phyloP scores from a whole-genome alignment of 2,329 filamentous ascomycete species.

The Diatrype stigma region DNA sequence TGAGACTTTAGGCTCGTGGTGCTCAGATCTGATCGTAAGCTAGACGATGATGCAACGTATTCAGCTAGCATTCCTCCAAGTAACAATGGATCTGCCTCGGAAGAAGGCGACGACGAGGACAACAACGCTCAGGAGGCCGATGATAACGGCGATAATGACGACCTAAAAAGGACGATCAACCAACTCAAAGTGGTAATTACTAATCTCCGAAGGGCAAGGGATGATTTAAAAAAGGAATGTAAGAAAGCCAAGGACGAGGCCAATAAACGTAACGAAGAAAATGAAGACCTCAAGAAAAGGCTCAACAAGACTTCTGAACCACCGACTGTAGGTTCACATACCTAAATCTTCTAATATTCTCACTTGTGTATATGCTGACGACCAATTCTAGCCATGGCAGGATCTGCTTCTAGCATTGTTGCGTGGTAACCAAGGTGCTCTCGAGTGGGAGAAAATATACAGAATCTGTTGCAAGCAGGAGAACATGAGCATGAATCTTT shows the following conservation, averaged over 20 bases:
- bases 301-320: not conserved
- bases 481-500: slow-evolving; percentile 22
- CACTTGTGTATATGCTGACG: not conserved
- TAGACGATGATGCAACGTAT: not conserved
- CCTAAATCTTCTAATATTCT: too few species aligned
- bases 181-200: too few species aligned
- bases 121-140: too few species aligned
- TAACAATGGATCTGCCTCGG: not conserved
- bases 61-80: not conserved
- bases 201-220: too few species aligned
- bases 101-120: not conserved
- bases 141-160: too few species aligned
- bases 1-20: not conserved
- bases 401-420: slow-evolving; percentile 3
- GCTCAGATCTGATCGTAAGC: not conserved
- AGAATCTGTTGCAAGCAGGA: slow-evolving; percentile 29
- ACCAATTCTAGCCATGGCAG: slow-evolving; percentile 9
- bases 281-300: not conserved
- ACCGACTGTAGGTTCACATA: not conserved
- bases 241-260: too few species aligned
- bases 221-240: too few species aligned
- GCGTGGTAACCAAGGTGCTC: not conserved
- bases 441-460: slow-evolving; percentile 18
- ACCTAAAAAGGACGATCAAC: too few species aligned
- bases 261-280: not conserved